Base-by-base conservation (phyloP, 225 moss, liverwort and hornwort species). In the Bryoerythrophyllum caledonicum region DNA sequence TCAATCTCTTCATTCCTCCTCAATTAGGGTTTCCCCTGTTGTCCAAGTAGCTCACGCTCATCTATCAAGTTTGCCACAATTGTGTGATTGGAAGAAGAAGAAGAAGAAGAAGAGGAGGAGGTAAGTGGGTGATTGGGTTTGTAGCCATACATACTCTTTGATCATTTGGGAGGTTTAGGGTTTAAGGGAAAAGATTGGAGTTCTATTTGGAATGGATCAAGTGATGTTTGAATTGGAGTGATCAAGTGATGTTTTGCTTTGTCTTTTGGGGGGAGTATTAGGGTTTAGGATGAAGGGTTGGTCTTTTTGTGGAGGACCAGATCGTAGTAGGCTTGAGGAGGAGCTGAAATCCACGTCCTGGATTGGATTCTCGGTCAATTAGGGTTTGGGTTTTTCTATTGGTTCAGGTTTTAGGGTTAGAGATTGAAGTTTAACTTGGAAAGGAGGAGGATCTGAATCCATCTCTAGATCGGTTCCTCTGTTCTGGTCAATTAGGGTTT, bases 391-490 rank as follows among this genome's bases (percentile, higher is more conserved):
- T 1, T 8, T 53, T 53, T 53, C 7, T 5, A 32, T 19, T 74
- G 24, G 21, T 52, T n/a, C 44, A 21, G 68, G 35, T 57, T 60
- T 17, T 13, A 74, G 60, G 63, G 12, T 30, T 4, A 37, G 5
- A 43, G 27, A 46, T 28, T 27, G 65, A 41, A 20, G 26, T 23
- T 76, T 5, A 21, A 67, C n/a, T n/a, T n/a, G n/a, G n/a, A n/a
- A n/a, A n/a, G n/a, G n/a, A n/a, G n/a, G 48, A 79, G 61, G 52
- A 65, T 66, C 67, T 72, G 66, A 32, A 53, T 69, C 76, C 30
- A 46, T 1, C 20, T 54, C 67, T 30, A 20, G 64, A 20, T 61
- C 21, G 48, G 46, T 53, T 53, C 35, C n/a, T 62, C 37, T n/a
- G 11, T 62, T n/a, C 20, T 11, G 35, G 21, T 38, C 10, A 23